Conservation (phyloP, 129 eudicot genomes). For the Centaurea solstitialis region DNA sequence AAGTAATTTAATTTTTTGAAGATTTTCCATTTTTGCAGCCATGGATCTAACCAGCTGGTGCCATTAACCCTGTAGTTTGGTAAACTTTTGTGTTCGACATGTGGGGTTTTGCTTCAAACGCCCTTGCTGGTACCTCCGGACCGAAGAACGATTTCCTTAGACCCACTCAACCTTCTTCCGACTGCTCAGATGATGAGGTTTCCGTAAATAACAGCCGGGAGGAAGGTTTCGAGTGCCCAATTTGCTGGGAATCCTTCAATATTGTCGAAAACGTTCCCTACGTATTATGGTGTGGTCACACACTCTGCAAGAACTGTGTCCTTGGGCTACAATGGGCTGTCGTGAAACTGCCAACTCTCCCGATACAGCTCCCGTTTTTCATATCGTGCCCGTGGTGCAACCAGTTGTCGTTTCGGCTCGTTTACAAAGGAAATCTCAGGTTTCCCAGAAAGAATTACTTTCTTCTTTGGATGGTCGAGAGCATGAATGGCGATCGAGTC, state of each 20-base stretch:
- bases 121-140: slow-evolving; percentile 36
- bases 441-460: slow-evolving; percentile 60
- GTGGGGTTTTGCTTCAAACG: slow-evolving; percentile 61
- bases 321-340: slow-evolving; percentile 60
- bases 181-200: slow-evolving; percentile 61
- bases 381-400: slow-evolving; percentile 71
- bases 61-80: neutral
- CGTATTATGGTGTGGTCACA: slow-evolving; percentile 70
- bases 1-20: neutral
- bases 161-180: slow-evolving; percentile 31
- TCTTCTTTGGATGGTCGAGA: slow-evolving; percentile 68
- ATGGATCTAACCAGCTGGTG: slow-evolving; percentile 19
- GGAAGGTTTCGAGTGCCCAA: slow-evolving; percentile 63
- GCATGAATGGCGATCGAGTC: slow-evolving; percentile 59
- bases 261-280: slow-evolving; percentile 63
- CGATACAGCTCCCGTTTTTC: slow-evolving; percentile 63
- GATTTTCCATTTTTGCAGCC: slow-evolving; percentile 23
- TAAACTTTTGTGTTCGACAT: slow-evolving; percentile 21
- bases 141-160: slow-evolving; percentile 17
- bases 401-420: slow-evolving; percentile 46
- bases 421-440: slow-evolving; percentile 51
- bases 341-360: slow-evolving; percentile 52
- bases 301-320: slow-evolving; percentile 62
- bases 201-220: slow-evolving; percentile 51
- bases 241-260: slow-evolving; percentile 67